phyloP scores from a whole-genome alignment of 192 early-diverging fungal genomes.

The Rhizophagus clarus region DNA sequence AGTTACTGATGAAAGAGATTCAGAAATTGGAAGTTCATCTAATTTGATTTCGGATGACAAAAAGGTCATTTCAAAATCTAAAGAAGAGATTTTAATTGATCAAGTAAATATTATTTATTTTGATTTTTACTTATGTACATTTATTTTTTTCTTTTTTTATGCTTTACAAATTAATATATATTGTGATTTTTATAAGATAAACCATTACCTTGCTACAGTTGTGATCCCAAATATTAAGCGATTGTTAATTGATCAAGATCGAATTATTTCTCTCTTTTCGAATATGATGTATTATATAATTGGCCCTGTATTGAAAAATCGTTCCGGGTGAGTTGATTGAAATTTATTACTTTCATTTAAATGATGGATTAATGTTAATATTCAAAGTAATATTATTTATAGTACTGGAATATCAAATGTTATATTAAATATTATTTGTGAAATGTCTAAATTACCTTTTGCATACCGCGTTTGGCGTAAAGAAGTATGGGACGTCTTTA shows the following conservation, averaged over 20 bases:
- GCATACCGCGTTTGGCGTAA: constrained; percentile 70
- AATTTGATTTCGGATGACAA: constrained; percentile 27
- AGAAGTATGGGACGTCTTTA: constrained; percentile 78
- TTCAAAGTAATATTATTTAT: neutral
- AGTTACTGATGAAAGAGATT: constrained; percentile 8
- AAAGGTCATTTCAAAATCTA: constrained; percentile 54
- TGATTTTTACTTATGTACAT: constrained; percentile 11
- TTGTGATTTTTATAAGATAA: constrained; percentile 35
- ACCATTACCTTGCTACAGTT: constrained; percentile 45
- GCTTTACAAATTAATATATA: neutral
- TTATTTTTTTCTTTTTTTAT: too few relatives aligned
- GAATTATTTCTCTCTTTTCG: constrained; percentile 58
- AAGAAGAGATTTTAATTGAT: constrained; percentile 69
- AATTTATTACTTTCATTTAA: neutral
- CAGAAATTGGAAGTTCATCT: neutral
- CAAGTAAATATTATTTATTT: constrained; percentile 47
- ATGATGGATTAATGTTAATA: neutral
- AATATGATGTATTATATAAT: constrained; percentile 87
- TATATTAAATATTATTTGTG: constrained; percentile 59
- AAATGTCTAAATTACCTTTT: constrained; percentile 64
- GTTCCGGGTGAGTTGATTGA: constrained; percentile 40
- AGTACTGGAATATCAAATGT: constrained; percentile 43
- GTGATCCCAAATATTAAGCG: constrained; percentile 71
- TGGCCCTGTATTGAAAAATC: constrained; percentile 65
- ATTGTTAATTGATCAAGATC: constrained; percentile 76